phyloP scores from a whole-genome alignment of 2,329 filamentous ascomycete species.

The Alternaria atra region DNA sequence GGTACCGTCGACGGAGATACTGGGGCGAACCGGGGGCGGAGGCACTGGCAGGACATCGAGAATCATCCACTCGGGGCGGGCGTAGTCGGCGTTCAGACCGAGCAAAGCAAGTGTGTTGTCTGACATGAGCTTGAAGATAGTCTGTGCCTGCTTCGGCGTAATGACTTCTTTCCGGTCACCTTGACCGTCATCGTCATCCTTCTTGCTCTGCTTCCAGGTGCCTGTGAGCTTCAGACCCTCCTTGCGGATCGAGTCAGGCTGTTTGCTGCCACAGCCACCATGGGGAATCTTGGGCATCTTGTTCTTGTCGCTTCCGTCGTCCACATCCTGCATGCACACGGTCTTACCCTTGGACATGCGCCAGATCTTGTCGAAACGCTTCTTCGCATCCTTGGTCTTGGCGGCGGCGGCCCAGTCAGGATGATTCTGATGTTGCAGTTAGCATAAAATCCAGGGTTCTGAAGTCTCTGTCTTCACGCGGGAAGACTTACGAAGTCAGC shows the following conservation, averaged over 20 bases:
- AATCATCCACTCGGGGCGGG: conserved; percentile 98
- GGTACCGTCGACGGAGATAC: conserved; percentile 95
- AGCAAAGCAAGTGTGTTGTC: conserved; percentile 84
- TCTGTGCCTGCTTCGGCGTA: conserved; percentile 83
- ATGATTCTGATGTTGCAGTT: conserved; percentile 69
- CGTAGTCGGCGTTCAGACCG: conserved; percentile 93
- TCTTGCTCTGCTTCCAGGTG: conserved; percentile 76
- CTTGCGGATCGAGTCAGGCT: conserved; percentile 83
- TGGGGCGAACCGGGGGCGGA: conserved; percentile 92
- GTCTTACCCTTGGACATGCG: conserved; percentile 88
- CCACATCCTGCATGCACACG: conserved; percentile 79
- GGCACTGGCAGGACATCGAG: conserved; percentile 94
- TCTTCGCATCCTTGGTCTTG: conserved; percentile 87
- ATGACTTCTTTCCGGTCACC: conserved; percentile 79
- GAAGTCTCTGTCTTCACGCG: conserved; percentile 62
- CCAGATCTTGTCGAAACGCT: conserved; percentile 93
- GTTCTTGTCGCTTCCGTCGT: conserved; percentile 64
- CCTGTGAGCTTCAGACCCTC: conserved; percentile 83
- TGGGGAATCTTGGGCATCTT: conserved; percentile 64
- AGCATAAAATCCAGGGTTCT: conserved; percentile 62
- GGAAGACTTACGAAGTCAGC: conserved; percentile 94
- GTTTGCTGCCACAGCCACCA: conserved; percentile 90
- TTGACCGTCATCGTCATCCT: conserved; percentile 74
- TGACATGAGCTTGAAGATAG: conserved; percentile 85
- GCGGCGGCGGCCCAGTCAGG: conserved; percentile 84